Base-by-base conservation (phyloP, 148 eudicot species). In the Chenopodium formosanum region DNA sequence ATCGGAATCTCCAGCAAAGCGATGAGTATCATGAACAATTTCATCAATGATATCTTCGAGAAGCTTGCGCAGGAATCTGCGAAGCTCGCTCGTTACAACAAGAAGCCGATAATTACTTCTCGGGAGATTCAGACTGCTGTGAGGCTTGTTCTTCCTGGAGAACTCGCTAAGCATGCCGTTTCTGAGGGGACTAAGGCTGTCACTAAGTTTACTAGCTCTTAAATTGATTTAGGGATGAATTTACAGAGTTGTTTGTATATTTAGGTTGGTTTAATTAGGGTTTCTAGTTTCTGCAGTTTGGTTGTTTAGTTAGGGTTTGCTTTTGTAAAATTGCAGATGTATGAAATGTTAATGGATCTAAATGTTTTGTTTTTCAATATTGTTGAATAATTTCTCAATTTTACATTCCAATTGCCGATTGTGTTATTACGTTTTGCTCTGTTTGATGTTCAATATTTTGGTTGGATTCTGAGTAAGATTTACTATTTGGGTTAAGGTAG, bases 1-100 rank as follows among this genome's bases (percentile, higher is more conserved):
- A 89, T 89, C 23, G 91, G 91, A 4, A 89, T 89, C 62, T 89
- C 91, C 0, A 87, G 90, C 86, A 89, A 89, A 81, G 91, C 91
- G 23, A 89, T 89, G 89, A 87, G 90, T 11, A 88, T 88, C 67
- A 88, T 88, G 90, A 88, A 88, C 88, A 88, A 88, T 69, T 88
- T 88, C 82, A 88, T 88, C 79, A 88, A 88, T 67, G 90, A 88
- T 22, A 88, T 86, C 70, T 87, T 87, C 47, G 89, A 86, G 86
- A 86, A 86, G 71, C 88, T 86, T 8, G 88, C 88, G 19, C 88
- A 86, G 78, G 89, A 87, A 78, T 67, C 90, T 16, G 83, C 90
- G 9, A 83, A 63, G 16, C 85, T 88, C 11, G 90, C 88, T 14
- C 73, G 89, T 9, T 87, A 87, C 83, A 87, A 87, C 84, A 87